phyloP scores from a whole-genome alignment of 768 basidiomycete species.

The Boletus reticuloceps region DNA sequence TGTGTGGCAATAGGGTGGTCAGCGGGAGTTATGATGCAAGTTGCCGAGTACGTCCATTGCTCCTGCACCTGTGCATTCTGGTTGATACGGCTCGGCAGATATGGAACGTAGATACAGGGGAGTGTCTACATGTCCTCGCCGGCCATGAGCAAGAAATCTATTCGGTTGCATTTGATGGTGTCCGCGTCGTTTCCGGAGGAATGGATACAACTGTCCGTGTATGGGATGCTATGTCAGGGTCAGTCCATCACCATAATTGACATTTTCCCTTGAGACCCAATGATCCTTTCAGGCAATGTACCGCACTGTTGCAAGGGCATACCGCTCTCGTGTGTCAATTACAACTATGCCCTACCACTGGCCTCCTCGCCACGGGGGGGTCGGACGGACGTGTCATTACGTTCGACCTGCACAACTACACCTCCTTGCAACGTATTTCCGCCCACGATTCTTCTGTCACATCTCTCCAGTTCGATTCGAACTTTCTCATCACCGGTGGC shows the following conservation, averaged over 20 bases:
- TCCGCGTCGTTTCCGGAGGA: conserved; percentile 79
- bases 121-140: conserved; percentile 75
- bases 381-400: conserved; percentile 86
- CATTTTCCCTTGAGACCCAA: neutral
- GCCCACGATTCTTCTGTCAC: conserved; percentile 91
- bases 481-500: conserved; percentile 80
- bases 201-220: conserved; percentile 91
- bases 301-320: conserved; percentile 86
- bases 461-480: conserved; percentile 79
- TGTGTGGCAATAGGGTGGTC: conserved; percentile 78
- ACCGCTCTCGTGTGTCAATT: conserved; percentile 91
- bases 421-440: conserved; percentile 61
- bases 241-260: conserved; percentile 25
- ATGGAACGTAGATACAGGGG: conserved; percentile 89
- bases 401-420: conserved; percentile 51
- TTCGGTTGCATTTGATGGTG: conserved; percentile 86
- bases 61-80: neutral
- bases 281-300: conserved; percentile 56
- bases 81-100: conserved; percentile 43
- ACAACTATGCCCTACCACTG: conserved; percentile 59
- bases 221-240: conserved; percentile 89
- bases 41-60: conserved; percentile 57
- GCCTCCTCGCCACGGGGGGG: conserved; percentile 74
- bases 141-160: conserved; percentile 92
- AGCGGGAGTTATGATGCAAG: conserved; percentile 94